phyloP scores from a whole-genome alignment of 164 flowering plant species.

The Vitis vinifera region ASM3070453v1 NC_081808.1:2643501-2644000 shows the following conservation, averaged over 20 bases:
- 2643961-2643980: conserved; percentile 49
- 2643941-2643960: conserved; percentile 68
- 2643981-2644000: neutral
- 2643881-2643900: conserved; percentile 50
- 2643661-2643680: conserved; percentile 24
- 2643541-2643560: no score
- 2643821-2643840: neutral
- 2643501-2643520: neutral
- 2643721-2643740: conserved; percentile 33
- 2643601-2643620: neutral
- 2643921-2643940: conserved; percentile 86
- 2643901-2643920: conserved; percentile 75
- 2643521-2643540: no score
- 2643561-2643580: neutral
- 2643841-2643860: conserved; percentile 1
- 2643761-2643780: neutral
- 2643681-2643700: conserved; percentile 22
- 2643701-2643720: conserved; percentile 22
- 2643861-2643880: neutral
- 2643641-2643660: conserved; percentile 33
- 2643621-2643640: no score
- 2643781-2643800: neutral
- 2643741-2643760: conserved; percentile 41
- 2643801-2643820: neutral
- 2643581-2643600: neutral